phyloP scores from a whole-genome alignment of 2,329 filamentous ascomycete species.

The Trichoderma aggressivum region DNA sequence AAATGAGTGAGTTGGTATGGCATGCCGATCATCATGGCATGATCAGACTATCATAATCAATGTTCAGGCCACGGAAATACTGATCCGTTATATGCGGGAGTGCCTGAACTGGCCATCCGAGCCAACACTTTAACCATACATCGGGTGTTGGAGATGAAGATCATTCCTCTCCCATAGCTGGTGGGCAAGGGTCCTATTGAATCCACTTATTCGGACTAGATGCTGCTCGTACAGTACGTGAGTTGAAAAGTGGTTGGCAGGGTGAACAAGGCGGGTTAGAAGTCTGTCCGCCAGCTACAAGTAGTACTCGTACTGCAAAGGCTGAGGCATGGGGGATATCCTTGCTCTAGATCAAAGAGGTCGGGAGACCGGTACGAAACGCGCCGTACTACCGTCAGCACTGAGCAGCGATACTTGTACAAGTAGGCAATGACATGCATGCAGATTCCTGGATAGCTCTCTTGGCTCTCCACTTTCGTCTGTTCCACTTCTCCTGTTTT shows the following conservation, averaged over 20 bases:
- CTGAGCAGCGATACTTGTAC: neutral
- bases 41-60: neutral
- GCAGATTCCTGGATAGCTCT: conserved; percentile 9
- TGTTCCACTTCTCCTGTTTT: conserved; percentile 7
- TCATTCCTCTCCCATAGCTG: neutral
- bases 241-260: neutral
- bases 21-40: conserved; percentile 8
- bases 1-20: neutral
- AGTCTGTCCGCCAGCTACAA: neutral
- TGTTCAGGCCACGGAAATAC: neutral
- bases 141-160: neutral
- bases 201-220: neutral
- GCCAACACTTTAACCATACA: neutral
- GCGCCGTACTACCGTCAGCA: conserved; percentile 6
- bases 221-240: too few relatives aligned
- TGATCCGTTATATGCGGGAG: neutral
- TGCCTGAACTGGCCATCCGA: neutral
- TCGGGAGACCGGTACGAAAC: neutral
- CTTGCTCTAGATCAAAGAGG: neutral
- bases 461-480: neutral
- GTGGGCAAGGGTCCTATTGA: neutral
- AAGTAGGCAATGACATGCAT: conserved; percentile 13
- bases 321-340: neutral
- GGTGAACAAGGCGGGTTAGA: neutral
- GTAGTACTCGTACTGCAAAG: too few relatives aligned